These are phyloP conservation scores for Glarea lozoyensis DNA, from an alignment of 495 filamentous ascomycete species.

Conservation along the genomic window DNA sequence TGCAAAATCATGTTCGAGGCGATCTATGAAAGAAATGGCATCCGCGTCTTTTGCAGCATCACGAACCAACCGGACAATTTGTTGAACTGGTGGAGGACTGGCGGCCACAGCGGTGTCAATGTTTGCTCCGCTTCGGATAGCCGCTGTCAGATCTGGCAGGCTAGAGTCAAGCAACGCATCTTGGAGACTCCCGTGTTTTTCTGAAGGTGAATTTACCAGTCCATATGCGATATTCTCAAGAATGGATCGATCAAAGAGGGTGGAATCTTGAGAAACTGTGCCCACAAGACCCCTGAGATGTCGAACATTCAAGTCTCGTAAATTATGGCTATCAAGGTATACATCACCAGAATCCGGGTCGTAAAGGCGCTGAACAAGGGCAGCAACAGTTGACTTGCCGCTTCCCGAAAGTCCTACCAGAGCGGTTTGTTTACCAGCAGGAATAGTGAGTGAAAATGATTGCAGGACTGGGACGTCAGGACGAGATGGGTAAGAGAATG, in stretches of 20 bases:
- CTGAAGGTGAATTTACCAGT: conserved; percentile 43
- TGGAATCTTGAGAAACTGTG: conserved; percentile 74
- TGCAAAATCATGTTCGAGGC: conserved; percentile 78
- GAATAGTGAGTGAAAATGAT: conserved; percentile 35
- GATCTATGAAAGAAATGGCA: conserved; percentile 79
- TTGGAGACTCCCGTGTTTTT: not conserved
- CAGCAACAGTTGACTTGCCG: conserved; percentile 88
- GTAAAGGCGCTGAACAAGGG: conserved; percentile 88
- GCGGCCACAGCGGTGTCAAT: not conserved
- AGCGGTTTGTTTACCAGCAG: conserved; percentile 79
- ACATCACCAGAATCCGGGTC: conserved; percentile 73
- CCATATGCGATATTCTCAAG: conserved; percentile 80
- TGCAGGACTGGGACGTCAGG: conserved; percentile 45
- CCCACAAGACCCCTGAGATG: conserved; percentile 65
- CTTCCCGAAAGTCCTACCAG: conserved; percentile 82
- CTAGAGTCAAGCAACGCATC: not conserved
- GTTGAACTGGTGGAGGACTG: conserved; percentile 38
- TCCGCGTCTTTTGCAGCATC: conserved; percentile 88
- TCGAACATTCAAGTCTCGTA: conserved; percentile 74
- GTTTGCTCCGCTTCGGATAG: not conserved
- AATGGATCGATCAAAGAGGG: conserved; percentile 78
- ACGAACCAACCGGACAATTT: conserved; percentile 39
- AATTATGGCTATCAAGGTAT: conserved; percentile 74
- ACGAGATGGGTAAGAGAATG: conserved; percentile 52
- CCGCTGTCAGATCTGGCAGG: not conserved